phyloP scores from a whole-genome alignment of 1,139 yeast species.

The Kurtzmaniella natalensis region DNA sequence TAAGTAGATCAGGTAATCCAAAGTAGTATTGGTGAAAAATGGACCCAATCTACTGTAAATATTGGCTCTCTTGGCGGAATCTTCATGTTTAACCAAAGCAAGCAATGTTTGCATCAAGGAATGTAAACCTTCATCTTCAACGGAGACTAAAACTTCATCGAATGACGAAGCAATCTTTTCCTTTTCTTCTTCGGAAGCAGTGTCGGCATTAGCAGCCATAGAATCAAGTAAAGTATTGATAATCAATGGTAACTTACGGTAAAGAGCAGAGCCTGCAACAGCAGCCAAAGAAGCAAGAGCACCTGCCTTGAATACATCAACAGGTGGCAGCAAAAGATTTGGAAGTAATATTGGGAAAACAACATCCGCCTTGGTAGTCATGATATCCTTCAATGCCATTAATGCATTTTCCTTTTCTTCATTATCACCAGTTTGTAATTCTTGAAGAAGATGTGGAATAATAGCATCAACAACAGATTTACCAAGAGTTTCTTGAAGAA shows the following conservation, averaged over 20 bases:
- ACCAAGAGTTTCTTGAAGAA: conserved; percentile 77
- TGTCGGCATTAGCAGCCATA: conserved; percentile 33
- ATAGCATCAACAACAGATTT: conserved; percentile 83
- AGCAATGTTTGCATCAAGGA: conserved; percentile 80
- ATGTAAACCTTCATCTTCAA: conserved; percentile 79
- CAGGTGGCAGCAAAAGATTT: conserved; percentile 74
- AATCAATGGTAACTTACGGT: conserved; percentile 66
- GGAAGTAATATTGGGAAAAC: conserved; percentile 95
- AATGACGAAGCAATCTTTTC: conserved; percentile 51
- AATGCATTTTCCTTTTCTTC: conserved; percentile 69
- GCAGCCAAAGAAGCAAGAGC: conserved; percentile 87
- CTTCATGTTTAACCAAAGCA: conserved; percentile 73
- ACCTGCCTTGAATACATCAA: conserved; percentile 77
- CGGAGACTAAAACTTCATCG: conserved; percentile 65
- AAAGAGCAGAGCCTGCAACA: conserved; percentile 84
- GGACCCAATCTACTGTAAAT: conserved; percentile 66
- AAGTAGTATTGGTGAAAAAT: conserved; percentile 60
- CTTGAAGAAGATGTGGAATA: conserved; percentile 73
- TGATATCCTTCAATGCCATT: conserved; percentile 84
- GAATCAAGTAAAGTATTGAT: conserved; percentile 70
- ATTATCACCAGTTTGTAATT: conserved; percentile 57
- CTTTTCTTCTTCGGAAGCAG: conserved; percentile 30
- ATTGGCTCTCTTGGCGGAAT: conserved; percentile 58
- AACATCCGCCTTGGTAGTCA: conserved; percentile 85
- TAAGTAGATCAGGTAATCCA: conserved; percentile 71